Evolutionary conservation across 305 asterid genomes (phyloP).

Genomic region (Euphrasia arctica): DNA sequence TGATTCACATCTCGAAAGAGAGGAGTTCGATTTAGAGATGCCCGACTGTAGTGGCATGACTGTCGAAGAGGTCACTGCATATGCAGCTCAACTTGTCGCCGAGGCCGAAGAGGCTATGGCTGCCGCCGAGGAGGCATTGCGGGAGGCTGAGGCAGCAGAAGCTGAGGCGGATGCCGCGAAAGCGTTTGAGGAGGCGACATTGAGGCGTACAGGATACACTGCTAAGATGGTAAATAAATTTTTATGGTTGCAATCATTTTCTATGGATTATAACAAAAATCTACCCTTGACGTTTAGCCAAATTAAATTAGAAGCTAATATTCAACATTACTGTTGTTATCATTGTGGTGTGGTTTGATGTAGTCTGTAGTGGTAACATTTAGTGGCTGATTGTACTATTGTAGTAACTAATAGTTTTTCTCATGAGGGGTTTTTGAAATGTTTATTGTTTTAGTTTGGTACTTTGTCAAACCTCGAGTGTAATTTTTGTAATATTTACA

Average conservation of each 20-base stretch:
- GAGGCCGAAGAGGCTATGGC: conserved; percentile 82
- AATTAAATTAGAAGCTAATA: neutral
- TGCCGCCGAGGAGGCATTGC: conserved; percentile 73
- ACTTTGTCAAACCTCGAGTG: neutral
- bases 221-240: conserved; percentile 45
- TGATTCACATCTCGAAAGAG: conserved; percentile 26
- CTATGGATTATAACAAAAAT: neutral
- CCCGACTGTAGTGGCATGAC: conserved; percentile 56
- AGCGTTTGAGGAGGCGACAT: conserved; percentile 59
- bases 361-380: neutral
- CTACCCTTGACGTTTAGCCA: neutral
- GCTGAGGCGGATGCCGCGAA: conserved; percentile 72
- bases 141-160: conserved; percentile 79
- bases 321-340: neutral
- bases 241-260: neutral
- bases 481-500: neutral
- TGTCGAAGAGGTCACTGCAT: conserved; percentile 64
- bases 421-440: neutral
- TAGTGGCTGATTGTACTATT: neutral
- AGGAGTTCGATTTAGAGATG: conserved; percentile 45
- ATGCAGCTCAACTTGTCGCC: conserved; percentile 77
- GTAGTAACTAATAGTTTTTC: neutral
- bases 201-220: conserved; percentile 43
- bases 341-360: neutral
- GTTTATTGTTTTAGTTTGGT: neutral